Conservation (phyloP, 148 eudicot genomes). For the Polygonum maritimum region DNA sequence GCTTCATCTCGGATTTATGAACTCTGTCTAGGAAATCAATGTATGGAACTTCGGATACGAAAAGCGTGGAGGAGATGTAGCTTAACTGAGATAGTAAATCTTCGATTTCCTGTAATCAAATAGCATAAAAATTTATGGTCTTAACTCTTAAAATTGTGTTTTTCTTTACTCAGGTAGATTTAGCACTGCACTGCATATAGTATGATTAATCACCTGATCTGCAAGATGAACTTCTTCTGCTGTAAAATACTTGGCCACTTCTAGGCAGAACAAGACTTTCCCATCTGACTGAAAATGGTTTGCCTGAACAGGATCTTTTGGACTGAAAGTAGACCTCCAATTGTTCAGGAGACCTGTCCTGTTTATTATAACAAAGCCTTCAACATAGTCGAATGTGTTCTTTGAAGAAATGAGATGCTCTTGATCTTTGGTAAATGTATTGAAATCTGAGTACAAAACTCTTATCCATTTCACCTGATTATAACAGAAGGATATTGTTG, state of each 20-base stretch:
- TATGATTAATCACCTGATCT: slow-evolving; percentile 33
- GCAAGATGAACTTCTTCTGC: slow-evolving; percentile 23
- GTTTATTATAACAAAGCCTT: slow-evolving; percentile 73
- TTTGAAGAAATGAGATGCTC: slow-evolving; percentile 49
- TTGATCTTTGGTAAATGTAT: slow-evolving; percentile 69
- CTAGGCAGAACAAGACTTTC: slow-evolving; percentile 56
- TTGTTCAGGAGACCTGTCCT: slow-evolving; percentile 53
- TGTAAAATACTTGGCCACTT: slow-evolving; percentile 54
- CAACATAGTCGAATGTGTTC: slow-evolving; percentile 56
- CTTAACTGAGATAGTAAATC: slow-evolving; percentile 40
- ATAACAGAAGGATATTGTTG: background rate
- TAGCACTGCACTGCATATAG: slow-evolving; percentile 17
- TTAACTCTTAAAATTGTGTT: background rate
- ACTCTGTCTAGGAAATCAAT: slow-evolving; percentile 77
- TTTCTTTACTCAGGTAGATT: background rate
- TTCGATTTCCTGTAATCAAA: slow-evolving; percentile 42
- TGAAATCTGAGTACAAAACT: slow-evolving; percentile 69
- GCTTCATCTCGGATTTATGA: slow-evolving; percentile 61
- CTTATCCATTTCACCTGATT: slow-evolving; percentile 84
- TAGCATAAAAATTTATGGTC: slow-evolving; percentile 12
- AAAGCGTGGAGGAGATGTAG: slow-evolving; percentile 62
- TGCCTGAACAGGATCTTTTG: slow-evolving; percentile 70
- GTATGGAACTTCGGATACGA: slow-evolving; percentile 50
- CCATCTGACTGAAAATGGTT: slow-evolving; percentile 62
- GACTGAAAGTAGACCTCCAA: slow-evolving; percentile 82